Base-by-base conservation (phyloP, 1,139 yeast species). In the Blastobotrys persicus region DNA sequence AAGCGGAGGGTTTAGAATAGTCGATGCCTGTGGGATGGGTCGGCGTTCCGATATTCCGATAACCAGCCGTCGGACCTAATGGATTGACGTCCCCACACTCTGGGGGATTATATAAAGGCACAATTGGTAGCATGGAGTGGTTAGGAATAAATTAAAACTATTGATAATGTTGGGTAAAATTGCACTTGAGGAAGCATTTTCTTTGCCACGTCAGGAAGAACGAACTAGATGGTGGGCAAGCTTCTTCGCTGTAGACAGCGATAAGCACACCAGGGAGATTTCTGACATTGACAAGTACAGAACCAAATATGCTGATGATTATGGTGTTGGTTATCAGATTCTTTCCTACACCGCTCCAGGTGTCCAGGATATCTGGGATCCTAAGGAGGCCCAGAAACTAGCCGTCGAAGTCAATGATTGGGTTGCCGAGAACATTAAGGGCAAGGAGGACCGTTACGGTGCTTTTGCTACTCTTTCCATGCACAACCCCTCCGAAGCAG, bases 331-430 rank as follows among this genome's bases (percentile, higher is more conserved):
- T 4, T 46, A 41, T 26, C 48, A 46, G 20, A 46, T 46, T n/a
- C 26, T 46, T 26, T 46, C 48, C 17, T 46, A 46, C 38, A 46
- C 48, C 13, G 48, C 48, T 12, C 48, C 48, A 31, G 48, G 48
- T 32, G 38, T 31, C n/a, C 48, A 46, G 23, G 48, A 46, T 14
- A 39, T 46, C 13, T 46, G 16, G 33, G 48, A 46, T 33, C 45
- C 48, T 12, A 42, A 42, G 14, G 48, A 46, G 9, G 48, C 48
- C n/a, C 48, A 46, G 42, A 37, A 33, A 19, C 32, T 46, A 13
- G 48, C 48, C 2, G 48, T 46, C 19, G 48, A 46, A 31, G 28
- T 46, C 28, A 46, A 46, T 26, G 45, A 46, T 26, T 46, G 40
- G 39, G 42, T 46, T 31, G 48, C 48, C 19, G 45, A 18, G 5